These are phyloP conservation scores for Catharanthus roseus DNA, from an alignment of 257 asterid genomes.

Conservation along the genomic window DNA sequence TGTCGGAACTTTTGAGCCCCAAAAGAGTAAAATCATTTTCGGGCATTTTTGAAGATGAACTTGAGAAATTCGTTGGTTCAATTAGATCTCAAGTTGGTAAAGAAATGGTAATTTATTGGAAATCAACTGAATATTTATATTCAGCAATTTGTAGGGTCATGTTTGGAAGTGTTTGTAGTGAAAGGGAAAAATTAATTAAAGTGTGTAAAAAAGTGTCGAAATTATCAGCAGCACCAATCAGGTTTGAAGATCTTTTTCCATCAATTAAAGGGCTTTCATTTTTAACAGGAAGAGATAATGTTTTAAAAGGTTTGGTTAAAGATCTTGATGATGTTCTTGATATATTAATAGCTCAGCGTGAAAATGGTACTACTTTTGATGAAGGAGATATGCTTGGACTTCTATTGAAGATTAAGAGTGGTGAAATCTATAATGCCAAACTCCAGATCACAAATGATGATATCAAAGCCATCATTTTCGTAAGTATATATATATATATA, in stretches of 20 bases:
- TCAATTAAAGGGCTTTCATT: not conserved
- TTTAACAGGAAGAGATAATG: not conserved
- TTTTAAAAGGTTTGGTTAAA: not conserved
- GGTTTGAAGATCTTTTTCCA: slow-evolving; percentile 1
- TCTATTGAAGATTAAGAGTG: not conserved
- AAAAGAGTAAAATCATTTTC: slow-evolving; percentile 8
- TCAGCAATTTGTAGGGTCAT: not conserved
- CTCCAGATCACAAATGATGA: not conserved
- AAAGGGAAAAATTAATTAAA: not conserved
- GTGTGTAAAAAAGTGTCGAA: not conserved
- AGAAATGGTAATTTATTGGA: not conserved
- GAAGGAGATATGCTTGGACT: not conserved
- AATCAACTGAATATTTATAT: not conserved
- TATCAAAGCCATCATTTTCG: not conserved
- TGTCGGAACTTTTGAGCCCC: slow-evolving; percentile 13
- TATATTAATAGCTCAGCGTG: not conserved
- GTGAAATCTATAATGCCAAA: not conserved
- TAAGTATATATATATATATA: not conserved
- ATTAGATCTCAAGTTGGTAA: not conserved
- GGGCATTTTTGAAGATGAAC: slow-evolving; percentile 8
- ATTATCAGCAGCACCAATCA: not conserved
- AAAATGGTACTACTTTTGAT: not conserved
- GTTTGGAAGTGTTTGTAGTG: too few relatives aligned
- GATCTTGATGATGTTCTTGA: not conserved
- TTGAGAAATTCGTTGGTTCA: not conserved